These are phyloP conservation scores for Alloteropsis semialata DNA, from an alignment of 176 grass and related monocot species.

Conservation along the genomic window DNA sequence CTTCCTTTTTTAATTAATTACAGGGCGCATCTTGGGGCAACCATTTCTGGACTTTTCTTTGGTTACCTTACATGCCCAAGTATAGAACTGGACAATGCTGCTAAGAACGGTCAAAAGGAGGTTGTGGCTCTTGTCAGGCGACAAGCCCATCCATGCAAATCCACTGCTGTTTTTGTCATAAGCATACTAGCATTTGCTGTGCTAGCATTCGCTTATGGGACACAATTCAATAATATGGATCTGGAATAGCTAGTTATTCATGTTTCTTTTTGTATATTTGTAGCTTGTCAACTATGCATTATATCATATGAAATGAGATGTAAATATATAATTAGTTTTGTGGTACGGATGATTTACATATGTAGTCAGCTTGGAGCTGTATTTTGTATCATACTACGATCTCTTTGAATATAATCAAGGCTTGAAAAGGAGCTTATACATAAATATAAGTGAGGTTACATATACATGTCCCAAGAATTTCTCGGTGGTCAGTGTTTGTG, in stretches of 20 bases:
- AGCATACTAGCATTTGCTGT: conserved; percentile 43
- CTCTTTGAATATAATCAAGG: not conserved
- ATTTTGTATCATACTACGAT: not conserved
- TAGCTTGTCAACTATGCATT: not conserved
- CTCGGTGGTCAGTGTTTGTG: no score
- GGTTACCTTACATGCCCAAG: conserved; percentile 68
- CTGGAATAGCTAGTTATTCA: not conserved
- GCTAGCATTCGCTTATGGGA: conserved; percentile 47
- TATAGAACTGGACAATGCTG: conserved; percentile 47
- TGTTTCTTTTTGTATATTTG: not conserved
- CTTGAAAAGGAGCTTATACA: not conserved
- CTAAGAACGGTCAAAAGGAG: conserved; percentile 51
- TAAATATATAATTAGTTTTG: not conserved
- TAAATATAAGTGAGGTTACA: no score
- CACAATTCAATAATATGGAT: conserved; percentile 40
- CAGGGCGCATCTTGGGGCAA: conserved; percentile 72
- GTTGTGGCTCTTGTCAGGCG: conserved; percentile 47
- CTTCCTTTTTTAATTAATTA: not conserved
- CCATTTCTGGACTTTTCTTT: conserved; percentile 56
- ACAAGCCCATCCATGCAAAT: conserved; percentile 59
- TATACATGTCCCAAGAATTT: no score
- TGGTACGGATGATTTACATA: not conserved
- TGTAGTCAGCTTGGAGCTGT: not conserved
- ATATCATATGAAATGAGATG: not conserved
- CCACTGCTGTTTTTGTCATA: conserved; percentile 45